Conservation (phyloP, 208 protist genomes). For the Willaertia magna region DNA sequence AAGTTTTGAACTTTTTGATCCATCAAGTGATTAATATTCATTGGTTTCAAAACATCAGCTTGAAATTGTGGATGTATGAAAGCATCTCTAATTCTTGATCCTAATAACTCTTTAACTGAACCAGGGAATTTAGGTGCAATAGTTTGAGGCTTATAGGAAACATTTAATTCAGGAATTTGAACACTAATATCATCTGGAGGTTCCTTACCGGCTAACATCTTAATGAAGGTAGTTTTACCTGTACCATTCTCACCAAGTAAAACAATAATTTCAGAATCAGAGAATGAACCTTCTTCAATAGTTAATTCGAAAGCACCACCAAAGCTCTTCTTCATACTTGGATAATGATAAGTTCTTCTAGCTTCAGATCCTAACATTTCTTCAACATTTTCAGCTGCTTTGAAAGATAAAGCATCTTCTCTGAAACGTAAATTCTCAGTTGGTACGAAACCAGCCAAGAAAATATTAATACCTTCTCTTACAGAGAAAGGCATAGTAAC, state of each 20-base stretch:
- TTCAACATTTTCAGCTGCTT: slow-evolving; percentile 18
- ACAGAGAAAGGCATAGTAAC: slow-evolving; percentile 98
- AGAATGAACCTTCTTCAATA: slow-evolving; percentile 85
- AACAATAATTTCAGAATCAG: slow-evolving; percentile 97
- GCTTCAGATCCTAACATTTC: background rate
- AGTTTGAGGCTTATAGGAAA: slow-evolving; percentile 99
- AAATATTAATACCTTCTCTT: slow-evolving; percentile 99
- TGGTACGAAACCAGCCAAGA: slow-evolving; percentile 97
- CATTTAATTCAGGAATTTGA: slow-evolving; percentile 82
- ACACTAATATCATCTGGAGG: slow-evolving; percentile 58
- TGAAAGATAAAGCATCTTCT: slow-evolving; percentile 90
- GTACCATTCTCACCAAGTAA: slow-evolving; percentile 99
- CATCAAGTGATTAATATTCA: slow-evolving; percentile 92
- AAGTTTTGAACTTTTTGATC: slow-evolving; percentile 92
- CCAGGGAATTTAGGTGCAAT: slow-evolving; percentile 95
- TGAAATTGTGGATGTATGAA: slow-evolving; percentile 94
- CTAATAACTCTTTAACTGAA: slow-evolving; percentile 83
- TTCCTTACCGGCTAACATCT: slow-evolving; percentile 31
- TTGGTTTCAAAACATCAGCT: slow-evolving; percentile 94
- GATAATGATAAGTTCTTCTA: slow-evolving; percentile 73
- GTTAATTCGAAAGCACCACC: slow-evolving; percentile 73
- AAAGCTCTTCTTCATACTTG: slow-evolving; percentile 88
- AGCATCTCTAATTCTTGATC: slow-evolving; percentile 88
- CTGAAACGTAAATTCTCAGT: slow-evolving; percentile 99
- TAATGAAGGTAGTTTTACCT: slow-evolving; percentile 11